Evolutionary conservation across 768 basidiomycete species (phyloP).

Genomic region (Rhodotorula diobovata): DNA sequence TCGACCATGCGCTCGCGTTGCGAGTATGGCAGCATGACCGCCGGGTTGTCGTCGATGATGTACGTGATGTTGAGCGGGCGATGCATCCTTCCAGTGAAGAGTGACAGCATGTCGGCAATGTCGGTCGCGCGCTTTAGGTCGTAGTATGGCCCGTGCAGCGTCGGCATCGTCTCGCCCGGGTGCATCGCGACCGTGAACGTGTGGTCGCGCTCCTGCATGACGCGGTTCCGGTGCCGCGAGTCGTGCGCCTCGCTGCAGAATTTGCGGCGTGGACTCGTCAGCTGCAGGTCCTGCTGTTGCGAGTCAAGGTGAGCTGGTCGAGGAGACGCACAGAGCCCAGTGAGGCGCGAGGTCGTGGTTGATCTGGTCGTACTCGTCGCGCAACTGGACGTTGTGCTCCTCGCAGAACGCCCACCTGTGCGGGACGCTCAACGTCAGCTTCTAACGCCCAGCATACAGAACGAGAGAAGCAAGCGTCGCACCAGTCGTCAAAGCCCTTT

Average conservation of each 20-base stretch:
- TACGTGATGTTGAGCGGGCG: conserved; percentile 41
- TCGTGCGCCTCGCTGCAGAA: conserved; percentile 39
- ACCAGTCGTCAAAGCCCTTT: conserved; percentile 90
- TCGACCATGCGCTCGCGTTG: conserved; percentile 42
- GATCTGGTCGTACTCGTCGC: conserved; percentile 59
- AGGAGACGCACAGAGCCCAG: conserved; percentile 60
- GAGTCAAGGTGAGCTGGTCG: too few relatives aligned
- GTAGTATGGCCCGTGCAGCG: conserved; percentile 34
- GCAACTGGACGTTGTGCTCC: conserved; percentile 53
- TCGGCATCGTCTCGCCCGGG: conserved; percentile 24
- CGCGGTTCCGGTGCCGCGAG: conserved; percentile 35
- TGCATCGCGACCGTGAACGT: conserved; percentile 42
- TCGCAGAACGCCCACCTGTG: conserved; percentile 54
- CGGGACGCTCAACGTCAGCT: not conserved
- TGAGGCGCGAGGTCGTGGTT: conserved; percentile 74
- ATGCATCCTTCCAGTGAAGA: conserved; percentile 37
- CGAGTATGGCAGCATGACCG: conserved; percentile 41
- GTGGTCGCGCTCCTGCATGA: conserved; percentile 43
- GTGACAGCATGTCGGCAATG: conserved; percentile 37
- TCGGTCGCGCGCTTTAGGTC: conserved; percentile 42
- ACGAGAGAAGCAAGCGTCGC: conserved; percentile 17
- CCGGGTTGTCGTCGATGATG: conserved; percentile 44
- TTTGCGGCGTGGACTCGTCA: not conserved
- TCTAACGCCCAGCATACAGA: not conserved
- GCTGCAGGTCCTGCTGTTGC: too few relatives aligned